phyloP scores from a whole-genome alignment of 164 flowering plant species.

The Sedum album region DNA sequence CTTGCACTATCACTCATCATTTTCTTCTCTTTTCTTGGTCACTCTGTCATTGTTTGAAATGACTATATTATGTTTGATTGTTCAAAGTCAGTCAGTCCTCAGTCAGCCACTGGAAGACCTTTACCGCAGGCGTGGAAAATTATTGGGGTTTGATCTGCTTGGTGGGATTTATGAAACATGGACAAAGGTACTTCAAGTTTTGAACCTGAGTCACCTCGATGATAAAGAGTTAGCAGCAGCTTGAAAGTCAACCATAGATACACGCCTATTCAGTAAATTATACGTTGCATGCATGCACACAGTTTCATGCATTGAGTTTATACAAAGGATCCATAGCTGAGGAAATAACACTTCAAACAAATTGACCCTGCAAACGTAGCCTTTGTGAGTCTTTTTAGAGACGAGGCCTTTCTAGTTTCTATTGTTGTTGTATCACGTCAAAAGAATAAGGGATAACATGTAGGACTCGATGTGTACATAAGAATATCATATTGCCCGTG shows the following conservation, averaged over 20 bases:
- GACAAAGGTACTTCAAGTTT: conserved; percentile 78
- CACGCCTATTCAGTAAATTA: not conserved
- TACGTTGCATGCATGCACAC: not conserved
- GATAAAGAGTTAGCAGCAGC: conserved; percentile 59
- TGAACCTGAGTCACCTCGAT: conserved; percentile 65
- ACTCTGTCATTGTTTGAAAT: too few species aligned
- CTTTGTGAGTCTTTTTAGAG: not conserved
- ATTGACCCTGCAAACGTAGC: not conserved
- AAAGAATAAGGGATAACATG: not conserved
- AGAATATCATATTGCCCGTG: not conserved
- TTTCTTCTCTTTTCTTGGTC: not conserved
- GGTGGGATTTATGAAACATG: conserved; percentile 97
- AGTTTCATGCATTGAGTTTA: not conserved
- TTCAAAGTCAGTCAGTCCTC: too few species aligned
- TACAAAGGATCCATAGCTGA: not conserved
- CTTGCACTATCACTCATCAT: not conserved
- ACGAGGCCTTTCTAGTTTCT: not conserved
- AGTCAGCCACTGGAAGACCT: conserved; percentile 75
- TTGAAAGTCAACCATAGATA: conserved; percentile 13
- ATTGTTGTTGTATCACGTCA: not conserved
- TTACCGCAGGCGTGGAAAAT: conserved; percentile 65
- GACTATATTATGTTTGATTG: not conserved
- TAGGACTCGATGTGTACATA: not conserved
- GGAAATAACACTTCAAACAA: conserved; percentile 1
- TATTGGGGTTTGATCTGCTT: conserved; percentile 81